These are phyloP conservation scores for Amanita rimosa DNA, from an alignment of 768 basidiomycete species.

Conservation along the genomic window DNA sequence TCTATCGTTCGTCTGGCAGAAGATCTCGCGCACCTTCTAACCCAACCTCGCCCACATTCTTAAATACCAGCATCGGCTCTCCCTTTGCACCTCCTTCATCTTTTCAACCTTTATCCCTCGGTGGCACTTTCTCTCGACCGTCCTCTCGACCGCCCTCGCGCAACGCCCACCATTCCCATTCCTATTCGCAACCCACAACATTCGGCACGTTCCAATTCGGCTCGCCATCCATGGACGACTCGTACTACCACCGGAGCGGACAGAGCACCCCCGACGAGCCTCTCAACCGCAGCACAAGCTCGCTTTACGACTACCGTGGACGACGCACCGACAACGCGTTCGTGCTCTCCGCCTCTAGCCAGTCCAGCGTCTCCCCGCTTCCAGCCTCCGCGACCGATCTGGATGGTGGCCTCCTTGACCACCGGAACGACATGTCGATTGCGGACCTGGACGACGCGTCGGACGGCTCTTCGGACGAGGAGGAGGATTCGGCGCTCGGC, in stretches of 20 bases:
- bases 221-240: conserved; percentile 12
- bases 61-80: conserved; percentile 26
- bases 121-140: conserved; percentile 35
- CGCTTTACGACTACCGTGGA: conserved; percentile 24
- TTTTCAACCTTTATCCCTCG: background rate
- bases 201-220: background rate
- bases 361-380: conserved; percentile 1
- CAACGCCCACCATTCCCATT: conserved; percentile 36
- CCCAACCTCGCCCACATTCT: conserved; percentile 42
- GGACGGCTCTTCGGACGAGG: conserved; percentile 30
- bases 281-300: conserved; percentile 10
- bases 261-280: conserved; percentile 29
- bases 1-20: conserved; percentile 31
- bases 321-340: conserved; percentile 19
- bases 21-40: conserved; percentile 64
- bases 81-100: conserved; percentile 17
- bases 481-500: conserved; percentile 40
- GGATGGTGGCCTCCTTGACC: conserved; percentile 2
- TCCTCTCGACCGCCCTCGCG: conserved; percentile 65
- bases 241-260: conserved; percentile 22
- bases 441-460: conserved; percentile 4
- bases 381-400: conserved; percentile 2
- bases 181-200: conserved; percentile 6
- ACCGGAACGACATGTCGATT: background rate
- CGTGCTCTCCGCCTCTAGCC: conserved; percentile 5